These are phyloP conservation scores for Salix caprea DNA, from an alignment of 345 rosid species.

Conservation along the genomic window DNA sequence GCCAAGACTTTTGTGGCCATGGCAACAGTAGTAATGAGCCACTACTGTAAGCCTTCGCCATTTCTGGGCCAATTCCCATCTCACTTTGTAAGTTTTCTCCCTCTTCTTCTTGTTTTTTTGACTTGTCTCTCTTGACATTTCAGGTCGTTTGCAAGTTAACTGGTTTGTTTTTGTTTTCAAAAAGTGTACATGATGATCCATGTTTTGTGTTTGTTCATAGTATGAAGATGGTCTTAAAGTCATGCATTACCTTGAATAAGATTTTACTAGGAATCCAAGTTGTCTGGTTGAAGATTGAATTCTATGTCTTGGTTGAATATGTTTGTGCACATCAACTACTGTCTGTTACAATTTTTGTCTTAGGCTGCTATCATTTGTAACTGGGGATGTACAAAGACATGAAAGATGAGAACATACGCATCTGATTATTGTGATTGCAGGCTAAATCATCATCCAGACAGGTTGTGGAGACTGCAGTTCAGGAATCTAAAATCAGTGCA, in stretches of 20 bases:
- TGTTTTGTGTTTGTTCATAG: no score
- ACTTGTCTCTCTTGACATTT: background rate
- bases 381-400: no score
- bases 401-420: background rate
- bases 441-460: slow-evolving; percentile 32
- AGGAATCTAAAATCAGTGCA: slow-evolving; percentile 40
- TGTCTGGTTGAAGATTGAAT: background rate
- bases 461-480: slow-evolving; percentile 18
- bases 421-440: slow-evolving; percentile 33
- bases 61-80: slow-evolving; percentile 37
- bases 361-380: no score
- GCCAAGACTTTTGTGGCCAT: slow-evolving; percentile 23
- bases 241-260: no score
- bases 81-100: slow-evolving; percentile 27
- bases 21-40: slow-evolving; percentile 42
- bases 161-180: no score
- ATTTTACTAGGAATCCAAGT: no score
- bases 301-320: background rate
- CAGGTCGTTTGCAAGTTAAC: background rate
- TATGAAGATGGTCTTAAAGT: no score
- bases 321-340: no score
- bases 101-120: background rate
- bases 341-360: background rate
- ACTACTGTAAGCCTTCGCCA: slow-evolving; percentile 48
- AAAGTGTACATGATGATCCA: no score